Conservation (phyloP, 805 yeast genomes). For the Candida xyloterini region DNA sequence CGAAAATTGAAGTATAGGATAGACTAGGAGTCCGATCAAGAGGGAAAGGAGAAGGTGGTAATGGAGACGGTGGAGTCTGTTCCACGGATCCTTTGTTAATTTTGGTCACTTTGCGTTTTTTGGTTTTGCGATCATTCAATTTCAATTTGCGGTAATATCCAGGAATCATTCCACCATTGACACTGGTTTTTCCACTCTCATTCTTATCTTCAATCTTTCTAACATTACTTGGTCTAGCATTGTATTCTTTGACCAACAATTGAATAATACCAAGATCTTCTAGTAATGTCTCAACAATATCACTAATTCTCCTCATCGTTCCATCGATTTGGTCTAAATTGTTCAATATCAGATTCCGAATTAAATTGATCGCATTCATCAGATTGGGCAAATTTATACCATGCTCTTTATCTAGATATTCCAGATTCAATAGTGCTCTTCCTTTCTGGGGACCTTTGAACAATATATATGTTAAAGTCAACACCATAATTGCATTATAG, state of each 20-base stretch:
- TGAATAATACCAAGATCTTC: slow-evolving; percentile 41
- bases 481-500: slow-evolving; percentile 41
- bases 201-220: slow-evolving; percentile 28
- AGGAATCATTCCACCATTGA: slow-evolving; percentile 31
- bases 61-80: neutral
- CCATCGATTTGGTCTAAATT: slow-evolving; percentile 37
- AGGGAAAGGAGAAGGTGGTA: neutral
- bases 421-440: slow-evolving; percentile 28
- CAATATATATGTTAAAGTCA: slow-evolving; percentile 40
- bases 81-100: neutral
- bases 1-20: slow-evolving; percentile 6
- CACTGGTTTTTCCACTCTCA: slow-evolving; percentile 34
- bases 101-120: slow-evolving; percentile 4
- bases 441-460: slow-evolving; percentile 25
- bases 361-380: slow-evolving; percentile 33
- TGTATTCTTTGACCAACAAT: slow-evolving; percentile 28
- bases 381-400: slow-evolving; percentile 28
- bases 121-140: slow-evolving; percentile 6
- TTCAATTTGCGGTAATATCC: slow-evolving; percentile 28
- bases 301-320: slow-evolving; percentile 42
- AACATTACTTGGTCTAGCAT: slow-evolving; percentile 30
- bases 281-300: slow-evolving; percentile 40
- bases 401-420: slow-evolving; percentile 26
- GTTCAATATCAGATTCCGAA: slow-evolving; percentile 32
- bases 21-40: neutral